phyloP scores from a whole-genome alignment of 257 asterid species.

The Przewalskia tangutica region DNA sequence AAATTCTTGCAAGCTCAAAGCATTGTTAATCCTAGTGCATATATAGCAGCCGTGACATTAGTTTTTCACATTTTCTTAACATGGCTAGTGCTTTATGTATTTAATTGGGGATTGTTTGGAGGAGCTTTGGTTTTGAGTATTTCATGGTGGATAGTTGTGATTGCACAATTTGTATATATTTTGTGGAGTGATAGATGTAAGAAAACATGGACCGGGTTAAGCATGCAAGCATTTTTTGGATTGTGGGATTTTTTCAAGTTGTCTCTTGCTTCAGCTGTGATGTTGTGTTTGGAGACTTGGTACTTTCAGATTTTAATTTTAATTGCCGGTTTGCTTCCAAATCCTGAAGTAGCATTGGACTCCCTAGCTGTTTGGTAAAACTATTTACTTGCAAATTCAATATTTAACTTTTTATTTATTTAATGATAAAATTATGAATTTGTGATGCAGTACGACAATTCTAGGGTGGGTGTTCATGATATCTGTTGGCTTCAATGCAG shows the following conservation, averaged over 20 bases:
- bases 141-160: slow-evolving; percentile 7
- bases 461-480: slow-evolving; percentile 26
- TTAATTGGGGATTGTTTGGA: slow-evolving; percentile 4
- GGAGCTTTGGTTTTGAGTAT: slow-evolving; percentile 4
- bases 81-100: slow-evolving; percentile 4
- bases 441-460: slow-evolving; percentile 17
- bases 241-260: slow-evolving; percentile 5
- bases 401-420: not conserved
- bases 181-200: not conserved
- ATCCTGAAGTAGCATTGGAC: slow-evolving; percentile 6
- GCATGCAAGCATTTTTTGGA: not conserved
- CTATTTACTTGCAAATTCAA: not conserved
- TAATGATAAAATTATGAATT: not conserved
- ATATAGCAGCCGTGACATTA: not conserved
- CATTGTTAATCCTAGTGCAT: slow-evolving; percentile 8
- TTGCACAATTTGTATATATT: slow-evolving; percentile 3
- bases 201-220: slow-evolving; percentile 6
- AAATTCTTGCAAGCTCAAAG: slow-evolving; percentile 4
- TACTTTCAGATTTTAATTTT: slow-evolving; percentile 3
- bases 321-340: slow-evolving; percentile 10
- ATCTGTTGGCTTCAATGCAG: slow-evolving; percentile 29
- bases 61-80: slow-evolving; percentile 1
- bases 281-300: slow-evolving; percentile 4
- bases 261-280: slow-evolving; percentile 3
- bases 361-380: slow-evolving; percentile 7